phyloP scores from a whole-genome alignment of 345 rosid genomes.

The Angophora floribunda region DNA sequence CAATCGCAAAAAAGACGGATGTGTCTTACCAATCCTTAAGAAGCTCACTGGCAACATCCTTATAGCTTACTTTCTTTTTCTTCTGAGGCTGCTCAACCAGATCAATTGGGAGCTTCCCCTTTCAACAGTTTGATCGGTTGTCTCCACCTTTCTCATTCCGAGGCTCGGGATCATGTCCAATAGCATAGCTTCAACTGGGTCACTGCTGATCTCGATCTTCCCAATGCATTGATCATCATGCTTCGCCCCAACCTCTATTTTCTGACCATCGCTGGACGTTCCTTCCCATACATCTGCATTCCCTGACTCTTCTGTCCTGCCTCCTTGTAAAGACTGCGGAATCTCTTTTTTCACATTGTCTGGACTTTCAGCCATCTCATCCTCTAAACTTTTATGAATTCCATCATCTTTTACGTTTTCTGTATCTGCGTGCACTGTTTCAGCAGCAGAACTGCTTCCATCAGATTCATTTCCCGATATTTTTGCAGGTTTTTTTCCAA shows the following conservation, averaged over 20 bases:
- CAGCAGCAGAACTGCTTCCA: conserved; percentile 30
- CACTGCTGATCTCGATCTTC: conserved; percentile 30
- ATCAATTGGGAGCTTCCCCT: conserved; percentile 12
- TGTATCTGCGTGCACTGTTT: not conserved
- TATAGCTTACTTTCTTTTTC: conserved; percentile 90
- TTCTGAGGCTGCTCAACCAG: conserved; percentile 16
- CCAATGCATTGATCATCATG: not conserved
- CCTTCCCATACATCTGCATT: not conserved
- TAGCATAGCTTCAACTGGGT: conserved; percentile 83
- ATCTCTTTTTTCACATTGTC: not conserved
- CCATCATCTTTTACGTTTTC: conserved; percentile 7
- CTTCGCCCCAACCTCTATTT: not conserved
- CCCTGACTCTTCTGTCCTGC: not conserved
- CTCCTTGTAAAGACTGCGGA: not conserved
- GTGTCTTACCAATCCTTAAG: conserved; percentile 46
- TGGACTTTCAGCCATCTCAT: not conserved
- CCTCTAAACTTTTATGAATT: conserved; percentile 1
- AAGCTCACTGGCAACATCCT: conserved; percentile 55
- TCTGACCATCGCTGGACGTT: not conserved
- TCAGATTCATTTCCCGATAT: conserved; percentile 41
- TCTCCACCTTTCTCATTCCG: conserved; percentile 25
- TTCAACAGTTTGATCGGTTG: not conserved
- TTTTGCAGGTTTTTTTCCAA: conserved; percentile 44
- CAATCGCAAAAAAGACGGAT: not conserved
- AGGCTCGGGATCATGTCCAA: conserved; percentile 82